Percentiles rank a stretch among this genome's conserved stretches.
Evolutionary conservation across 805 yeast species (phyloP).

Genomic region (Zygosaccharomyces rouxii): DNA sequence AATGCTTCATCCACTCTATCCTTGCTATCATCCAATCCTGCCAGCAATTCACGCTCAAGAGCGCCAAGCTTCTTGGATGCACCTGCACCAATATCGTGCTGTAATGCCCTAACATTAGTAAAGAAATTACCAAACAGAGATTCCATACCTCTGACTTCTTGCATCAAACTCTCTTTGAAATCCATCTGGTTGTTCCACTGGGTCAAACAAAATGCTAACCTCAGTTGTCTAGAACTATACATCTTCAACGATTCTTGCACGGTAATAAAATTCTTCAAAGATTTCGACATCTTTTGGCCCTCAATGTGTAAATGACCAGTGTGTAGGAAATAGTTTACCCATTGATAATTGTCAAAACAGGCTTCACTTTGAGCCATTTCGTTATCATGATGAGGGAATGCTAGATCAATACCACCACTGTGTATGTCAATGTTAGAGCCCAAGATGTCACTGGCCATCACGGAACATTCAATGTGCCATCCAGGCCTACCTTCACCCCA

Average conservation of each 20-base stretch:
- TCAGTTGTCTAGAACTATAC: conserved; percentile 74
- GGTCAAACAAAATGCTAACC: conserved; percentile 85
- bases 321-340: conserved; percentile 96
- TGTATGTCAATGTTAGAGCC: conserved; percentile 89
- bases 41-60: conserved; percentile 52
- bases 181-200: conserved; percentile 93
- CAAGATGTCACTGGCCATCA: conserved; percentile 89
- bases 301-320: conserved; percentile 97
- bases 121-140: conserved; percentile 75
- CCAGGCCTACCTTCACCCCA: conserved; percentile 99
- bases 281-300: conserved; percentile 97
- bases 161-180: conserved; percentile 74
- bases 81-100: conserved; percentile 60
- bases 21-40: conserved; percentile 49
- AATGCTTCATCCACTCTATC: conserved; percentile 66
- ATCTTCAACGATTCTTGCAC: conserved; percentile 79
- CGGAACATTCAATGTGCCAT: conserved; percentile 99
- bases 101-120: conserved; percentile 78
- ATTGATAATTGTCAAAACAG: conserved; percentile 78
- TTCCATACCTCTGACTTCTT: conserved; percentile 76
- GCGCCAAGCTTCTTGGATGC: conserved; percentile 58
- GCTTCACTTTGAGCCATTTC: conserved; percentile 98
- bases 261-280: conserved; percentile 91
- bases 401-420: conserved; percentile 94
- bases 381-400: conserved; percentile 98